Conservation (phyloP, 768 basidiomycete species). For the Dacryopinax spathularia region DNA sequence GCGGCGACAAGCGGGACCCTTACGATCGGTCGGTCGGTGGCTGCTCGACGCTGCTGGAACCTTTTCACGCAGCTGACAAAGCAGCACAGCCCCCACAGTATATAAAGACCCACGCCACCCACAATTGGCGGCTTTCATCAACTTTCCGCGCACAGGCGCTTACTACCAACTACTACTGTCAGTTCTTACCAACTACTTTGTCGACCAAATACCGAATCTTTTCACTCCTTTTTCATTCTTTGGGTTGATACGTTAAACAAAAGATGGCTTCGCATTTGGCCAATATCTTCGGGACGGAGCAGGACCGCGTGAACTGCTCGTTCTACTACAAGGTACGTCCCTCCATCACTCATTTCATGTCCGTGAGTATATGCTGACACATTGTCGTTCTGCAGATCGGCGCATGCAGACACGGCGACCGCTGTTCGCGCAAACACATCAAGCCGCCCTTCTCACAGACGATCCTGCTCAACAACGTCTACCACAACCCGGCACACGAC, state of each 20-base stretch:
- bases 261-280: conserved; percentile 69
- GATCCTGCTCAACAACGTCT: conserved; percentile 89
- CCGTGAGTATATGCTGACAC: conserved; percentile 8
- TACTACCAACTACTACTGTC: no score
- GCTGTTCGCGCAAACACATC: conserved; percentile 97
- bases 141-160: neutral
- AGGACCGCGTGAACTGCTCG: conserved; percentile 94
- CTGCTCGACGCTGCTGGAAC: neutral
- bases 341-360: neutral
- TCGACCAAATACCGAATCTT: no score
- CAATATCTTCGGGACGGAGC: conserved; percentile 80
- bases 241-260: neutral
- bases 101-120: neutral
- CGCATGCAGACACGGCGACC: conserved; percentile 93
- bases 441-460: conserved; percentile 96
- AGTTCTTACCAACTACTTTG: no score
- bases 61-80: neutral
- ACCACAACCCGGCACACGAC: conserved; percentile 94
- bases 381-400: conserved; percentile 54
- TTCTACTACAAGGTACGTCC: conserved; percentile 85
- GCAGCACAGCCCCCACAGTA: neutral
- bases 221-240: neutral
- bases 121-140: no score
- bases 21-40: no score
- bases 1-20: no score